Evolutionary conservation across 768 basidiomycete genomes (phyloP), one percentile per base, ranked within the genome.

Genomic region (Lactifluus subvellereus): DNA sequence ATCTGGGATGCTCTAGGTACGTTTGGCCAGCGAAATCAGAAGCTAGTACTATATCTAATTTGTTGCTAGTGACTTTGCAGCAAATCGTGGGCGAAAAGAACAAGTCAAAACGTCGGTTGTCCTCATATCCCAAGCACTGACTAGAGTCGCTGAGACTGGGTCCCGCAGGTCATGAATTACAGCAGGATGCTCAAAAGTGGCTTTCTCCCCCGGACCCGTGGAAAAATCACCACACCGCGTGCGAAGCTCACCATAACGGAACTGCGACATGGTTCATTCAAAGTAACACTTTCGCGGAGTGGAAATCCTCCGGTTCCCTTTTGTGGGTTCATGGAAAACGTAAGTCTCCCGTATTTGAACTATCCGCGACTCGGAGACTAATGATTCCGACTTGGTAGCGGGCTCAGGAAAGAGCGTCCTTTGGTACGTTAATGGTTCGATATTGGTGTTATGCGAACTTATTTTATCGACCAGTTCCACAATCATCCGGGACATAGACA

Each of bases 361-460:
- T 1, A 9, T 27, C 33, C 22, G 33, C 4, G 8, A 2, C 16
- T 2, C 18, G 22, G 22, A 16, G 38, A 8, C 32, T 53, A 6
- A 60, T 8, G 4, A 8, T 37, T 32, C 9, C 18, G 38, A 2
- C 13, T 0, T 52, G 43, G 30, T 33, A 60, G 59, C 52, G 30
- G 59, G 59, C 13, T 52, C 59, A 3, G 59, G 59, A 37, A 60
- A 60, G 18, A 60, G 20, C 16, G 35, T 60, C 11, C 51, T 60
- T 42, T 32, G 30, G 59, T 60, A 27, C 9, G 59, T 45, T 5
- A 9, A 18, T 3, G 20, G 1, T 43, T 22, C n/a, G 9, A 1
- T 6, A 27, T 27, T 27, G 27, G 27, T 27, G 3, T 42, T 14
- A 1, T 6, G 20, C 4, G 1, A 11, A 20, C 22, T 50, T 50